Evolutionary conservation across 2,329 filamentous ascomycete genomes (phyloP).

Genomic region (Sporothrix pseudoabietina): DNA sequence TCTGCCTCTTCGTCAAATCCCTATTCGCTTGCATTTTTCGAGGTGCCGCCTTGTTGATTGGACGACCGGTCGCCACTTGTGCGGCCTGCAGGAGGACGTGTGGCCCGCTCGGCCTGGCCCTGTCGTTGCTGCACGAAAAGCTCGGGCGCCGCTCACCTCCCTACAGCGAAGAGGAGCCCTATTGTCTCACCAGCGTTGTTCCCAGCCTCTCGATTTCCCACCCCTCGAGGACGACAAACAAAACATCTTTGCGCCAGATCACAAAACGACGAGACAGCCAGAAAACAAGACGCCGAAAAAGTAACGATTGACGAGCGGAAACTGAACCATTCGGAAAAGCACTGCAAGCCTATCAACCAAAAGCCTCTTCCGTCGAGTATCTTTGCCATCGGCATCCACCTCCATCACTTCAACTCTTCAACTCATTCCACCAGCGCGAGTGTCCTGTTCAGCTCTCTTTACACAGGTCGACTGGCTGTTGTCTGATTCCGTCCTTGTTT

Average conservation of each 20-base stretch:
- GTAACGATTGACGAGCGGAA: neutral
- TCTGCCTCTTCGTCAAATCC: neutral
- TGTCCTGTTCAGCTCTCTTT: neutral
- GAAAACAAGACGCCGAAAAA: neutral
- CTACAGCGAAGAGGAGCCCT: neutral
- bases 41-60: constrained; percentile 18
- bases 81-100: constrained; percentile 16
- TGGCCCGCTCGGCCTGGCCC: constrained; percentile 20
- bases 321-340: neutral
- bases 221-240: constrained; percentile 21
- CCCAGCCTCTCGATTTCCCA: constrained; percentile 45
- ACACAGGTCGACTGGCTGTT: neutral
- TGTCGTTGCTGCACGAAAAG: constrained; percentile 21
- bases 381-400: neutral
- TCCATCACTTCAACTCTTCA: neutral
- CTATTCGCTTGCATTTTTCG: neutral
- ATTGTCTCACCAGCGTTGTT: constrained; percentile 28
- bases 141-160: neutral
- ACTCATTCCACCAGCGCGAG: neutral
- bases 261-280: neutral
- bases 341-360: neutral
- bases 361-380: neutral
- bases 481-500: constrained; percentile 3
- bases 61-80: constrained; percentile 24
- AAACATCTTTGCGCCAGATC: constrained; percentile 12